These are phyloP conservation scores for Fomitopsis pinicola DNA, from an alignment of 1,284 basidiomycete species.

Conservation along the genomic window DNA sequence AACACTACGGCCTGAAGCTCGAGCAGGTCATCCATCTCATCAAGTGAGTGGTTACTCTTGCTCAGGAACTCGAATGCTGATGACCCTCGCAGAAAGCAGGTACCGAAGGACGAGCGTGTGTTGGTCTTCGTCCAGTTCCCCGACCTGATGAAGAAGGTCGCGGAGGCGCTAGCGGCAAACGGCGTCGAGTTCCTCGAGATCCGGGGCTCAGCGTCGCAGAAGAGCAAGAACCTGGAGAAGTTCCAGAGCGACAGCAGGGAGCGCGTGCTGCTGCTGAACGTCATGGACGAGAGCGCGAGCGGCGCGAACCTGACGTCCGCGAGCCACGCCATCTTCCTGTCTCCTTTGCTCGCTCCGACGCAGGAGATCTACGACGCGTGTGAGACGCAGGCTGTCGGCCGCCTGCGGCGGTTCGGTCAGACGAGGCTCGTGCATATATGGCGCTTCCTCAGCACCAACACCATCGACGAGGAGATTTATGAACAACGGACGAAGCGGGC, in stretches of 20 bases:
- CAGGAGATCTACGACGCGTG: slow-evolving; percentile 83
- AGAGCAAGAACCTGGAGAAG: slow-evolving; percentile 76
- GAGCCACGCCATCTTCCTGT: slow-evolving; percentile 94
- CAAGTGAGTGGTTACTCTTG: slow-evolving; percentile 45
- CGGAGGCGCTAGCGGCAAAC: slow-evolving; percentile 72
- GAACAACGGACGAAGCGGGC: slow-evolving; percentile 37
- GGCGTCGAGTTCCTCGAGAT: slow-evolving; percentile 80
- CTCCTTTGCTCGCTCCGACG: slow-evolving; percentile 76
- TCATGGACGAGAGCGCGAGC: slow-evolving; percentile 92
- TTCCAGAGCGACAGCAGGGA: slow-evolving; percentile 78
- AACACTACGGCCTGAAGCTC: slow-evolving; percentile 86
- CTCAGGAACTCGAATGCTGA: neutral
- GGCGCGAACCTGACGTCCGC: slow-evolving; percentile 91
- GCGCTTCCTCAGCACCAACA: slow-evolving; percentile 77
- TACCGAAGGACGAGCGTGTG: slow-evolving; percentile 77
- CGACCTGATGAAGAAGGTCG: slow-evolving; percentile 88
- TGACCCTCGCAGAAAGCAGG: slow-evolving; percentile 43
- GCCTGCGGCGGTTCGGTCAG: slow-evolving; percentile 85
- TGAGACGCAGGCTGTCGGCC: slow-evolving; percentile 89
- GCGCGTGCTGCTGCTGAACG: slow-evolving; percentile 84
- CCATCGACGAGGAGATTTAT: slow-evolving; percentile 84
- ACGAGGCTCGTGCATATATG: slow-evolving; percentile 76
- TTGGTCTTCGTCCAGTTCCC: slow-evolving; percentile 94
- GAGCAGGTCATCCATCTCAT: slow-evolving; percentile 83
- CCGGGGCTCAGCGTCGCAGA: slow-evolving; percentile 70